Evolutionary conservation across 1,139 yeast species (phyloP), one percentile per base, ranked within the genome.

Genomic region (Pichia sp.): DNA sequence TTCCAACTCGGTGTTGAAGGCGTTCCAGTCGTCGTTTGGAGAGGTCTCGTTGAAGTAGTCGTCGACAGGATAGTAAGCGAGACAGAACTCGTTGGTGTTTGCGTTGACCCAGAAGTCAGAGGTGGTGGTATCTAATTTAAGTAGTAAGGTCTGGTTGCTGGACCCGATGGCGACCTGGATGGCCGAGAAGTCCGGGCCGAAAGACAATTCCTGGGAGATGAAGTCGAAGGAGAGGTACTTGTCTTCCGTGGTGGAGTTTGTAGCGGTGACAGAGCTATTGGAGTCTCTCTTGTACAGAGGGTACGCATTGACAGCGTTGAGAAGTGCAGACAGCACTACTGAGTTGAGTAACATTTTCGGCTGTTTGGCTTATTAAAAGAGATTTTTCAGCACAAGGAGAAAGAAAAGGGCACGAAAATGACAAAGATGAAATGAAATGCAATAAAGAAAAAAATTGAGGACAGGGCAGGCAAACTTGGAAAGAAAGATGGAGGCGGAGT

Each of bases 91-190:
- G 38, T 59, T 59, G 7, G 44, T 17, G 17, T 49, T 54, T 6
- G 59, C 43, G 40, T 56, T 55, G 30, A 59, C 59, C 62, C 62
- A 60, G 27, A 54, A 46, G n/a, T 49, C 54, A 1, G 61, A 48
- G 9, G 58, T 36, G 7, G 45, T 54, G 2, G 60, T 49, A 34
- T 60, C 63, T 31, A 60, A 46, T 33, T 47, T 54, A 2, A 60
- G 49, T 2, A 41, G 42, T 7, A 60, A 38, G 2, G 57, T 52
- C 48, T 58, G 57, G 27, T 57, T 54, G 12, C 58, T 34, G 2
- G 58, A 54, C 46, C 63, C 63, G 45, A 59, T 48, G 6, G 45
- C 3, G 3, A 59, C 27, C 36, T 55, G 52, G 27, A 59, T 40
- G 7, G 56, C 56, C 16, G 20, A 41, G 34, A 56, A 59, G 30